Percentiles rank a stretch among this genome's conserved stretches.
Evolutionary conservation across 371 early-diverging fungal genomes (phyloP).

Genomic region (Choanephora cucurbitarum): DNA sequence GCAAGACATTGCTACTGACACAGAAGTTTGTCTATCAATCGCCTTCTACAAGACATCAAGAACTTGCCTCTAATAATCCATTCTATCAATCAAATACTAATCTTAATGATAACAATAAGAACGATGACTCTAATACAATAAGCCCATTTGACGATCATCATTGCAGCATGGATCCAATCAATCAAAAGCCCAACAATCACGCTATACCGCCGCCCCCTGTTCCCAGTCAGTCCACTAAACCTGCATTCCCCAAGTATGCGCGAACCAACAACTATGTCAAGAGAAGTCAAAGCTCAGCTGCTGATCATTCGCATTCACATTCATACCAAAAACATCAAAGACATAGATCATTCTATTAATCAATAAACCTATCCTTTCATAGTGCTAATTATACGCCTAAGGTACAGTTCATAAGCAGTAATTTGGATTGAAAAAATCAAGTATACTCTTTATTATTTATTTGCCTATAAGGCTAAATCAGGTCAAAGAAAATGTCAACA

Average conservation of each 20-base stretch:
- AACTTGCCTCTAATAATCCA: conserved; percentile 14
- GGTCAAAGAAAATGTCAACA: too few relatives aligned
- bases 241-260: conserved; percentile 42
- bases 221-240: conserved; percentile 45
- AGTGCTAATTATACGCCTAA: too few relatives aligned
- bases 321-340: conserved; percentile 13
- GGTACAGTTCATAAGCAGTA: too few relatives aligned
- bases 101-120: conserved; percentile 4
- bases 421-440: too few relatives aligned
- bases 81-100: conserved; percentile 19
- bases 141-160: conserved; percentile 25
- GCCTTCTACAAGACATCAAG: conserved; percentile 18
- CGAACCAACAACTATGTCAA: conserved; percentile 26
- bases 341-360: conserved; percentile 11
- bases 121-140: background rate
- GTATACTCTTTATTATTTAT: too few relatives aligned
- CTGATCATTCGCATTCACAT: conserved; percentile 2
- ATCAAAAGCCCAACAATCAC: conserved; percentile 33
- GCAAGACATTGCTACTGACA: conserved; percentile 41
- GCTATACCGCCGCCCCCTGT: conserved; percentile 44
- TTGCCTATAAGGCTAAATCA: too few relatives aligned
- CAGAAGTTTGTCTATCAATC: conserved; percentile 44
- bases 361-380: background rate
- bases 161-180: conserved; percentile 7
- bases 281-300: conserved; percentile 29